phyloP scores from a whole-genome alignment of 169 alveolate species.

The Plasmodium gallinaceum region DNA sequence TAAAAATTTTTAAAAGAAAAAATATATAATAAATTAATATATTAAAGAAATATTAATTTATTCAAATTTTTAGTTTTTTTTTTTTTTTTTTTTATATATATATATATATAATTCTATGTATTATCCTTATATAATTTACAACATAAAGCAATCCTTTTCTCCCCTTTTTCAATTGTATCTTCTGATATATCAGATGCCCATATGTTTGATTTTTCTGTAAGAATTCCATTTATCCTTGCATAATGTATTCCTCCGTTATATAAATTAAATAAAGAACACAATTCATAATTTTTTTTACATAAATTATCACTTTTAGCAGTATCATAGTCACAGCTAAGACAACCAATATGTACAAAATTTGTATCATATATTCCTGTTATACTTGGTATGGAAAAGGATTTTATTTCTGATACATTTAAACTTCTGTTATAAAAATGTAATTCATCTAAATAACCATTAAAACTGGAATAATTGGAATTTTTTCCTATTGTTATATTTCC shows the following conservation, averaged over 20 bases:
- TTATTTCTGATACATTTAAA: constrained; percentile 34
- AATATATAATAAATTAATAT: too few species aligned
- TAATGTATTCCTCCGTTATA: constrained; percentile 85
- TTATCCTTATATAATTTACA: constrained; percentile 21
- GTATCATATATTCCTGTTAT: constrained; percentile 58
- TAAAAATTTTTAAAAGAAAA: neutral
- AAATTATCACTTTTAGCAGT: constrained; percentile 78
- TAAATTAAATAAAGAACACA: constrained; percentile 83
- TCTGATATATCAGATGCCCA: constrained; percentile 79
- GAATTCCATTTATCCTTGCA: constrained; percentile 85
- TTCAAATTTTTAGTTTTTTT: neutral
- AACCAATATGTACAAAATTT: constrained; percentile 76
- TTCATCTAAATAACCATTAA: constrained; percentile 64
- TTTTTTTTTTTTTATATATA: neutral
- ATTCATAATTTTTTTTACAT: constrained; percentile 78
- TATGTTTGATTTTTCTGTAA: constrained; percentile 78
- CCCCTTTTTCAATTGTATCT: constrained; percentile 23
- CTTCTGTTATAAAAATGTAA: constrained; percentile 33
- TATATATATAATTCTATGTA: neutral
- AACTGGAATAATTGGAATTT: constrained; percentile 35
- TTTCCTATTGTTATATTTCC: constrained; percentile 56
- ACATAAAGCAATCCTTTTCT: constrained; percentile 59
- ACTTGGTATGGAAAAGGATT: constrained; percentile 35
- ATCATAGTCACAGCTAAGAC: constrained; percentile 75
- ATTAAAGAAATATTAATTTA: neutral